Evolutionary conservation across 148 eudicot genomes (phyloP).

Genomic region (Arctostaphylos glauca): DNA sequence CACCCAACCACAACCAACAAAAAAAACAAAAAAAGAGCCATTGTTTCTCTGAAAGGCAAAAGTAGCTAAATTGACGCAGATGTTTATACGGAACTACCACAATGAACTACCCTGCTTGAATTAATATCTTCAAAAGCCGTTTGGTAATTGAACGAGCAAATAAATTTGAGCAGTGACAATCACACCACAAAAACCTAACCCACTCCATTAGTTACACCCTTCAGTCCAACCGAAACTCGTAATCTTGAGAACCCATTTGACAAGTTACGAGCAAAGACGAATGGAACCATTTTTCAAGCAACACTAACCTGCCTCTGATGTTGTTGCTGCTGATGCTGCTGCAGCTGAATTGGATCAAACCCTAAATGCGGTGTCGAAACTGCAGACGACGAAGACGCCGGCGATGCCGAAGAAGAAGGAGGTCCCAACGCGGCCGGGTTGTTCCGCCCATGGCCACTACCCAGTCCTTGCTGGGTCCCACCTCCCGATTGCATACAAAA

Average conservation of each 20-base stretch:
- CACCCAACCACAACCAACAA: not conserved
- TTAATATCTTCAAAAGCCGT: not conserved
- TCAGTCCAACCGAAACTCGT: constrained; percentile 15
- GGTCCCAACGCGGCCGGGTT: constrained; percentile 35
- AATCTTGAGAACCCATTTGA: not conserved
- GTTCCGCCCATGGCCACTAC: constrained; percentile 60
- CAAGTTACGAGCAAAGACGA: not conserved
- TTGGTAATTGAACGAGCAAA: not conserved
- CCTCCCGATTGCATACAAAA: constrained; percentile 78
- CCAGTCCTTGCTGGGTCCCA: constrained; percentile 59
- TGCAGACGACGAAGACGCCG: constrained; percentile 80
- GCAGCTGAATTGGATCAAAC: constrained; percentile 65
- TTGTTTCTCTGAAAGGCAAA: not conserved
- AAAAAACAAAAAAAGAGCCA: not conserved
- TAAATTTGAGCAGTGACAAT: constrained; percentile 7
- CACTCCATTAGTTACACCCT: not conserved
- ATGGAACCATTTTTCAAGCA: constrained; percentile 3
- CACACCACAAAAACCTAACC: not conserved
- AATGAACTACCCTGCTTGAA: not conserved
- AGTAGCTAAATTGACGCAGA: constrained; percentile 4
- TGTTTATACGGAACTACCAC: too few relatives aligned
- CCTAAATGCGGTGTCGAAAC: constrained; percentile 58
- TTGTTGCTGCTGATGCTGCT: constrained; percentile 45
- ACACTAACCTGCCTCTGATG: constrained; percentile 57
- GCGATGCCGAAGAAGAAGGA: constrained; percentile 68